Base-by-base conservation (phyloP, 495 filamentous ascomycete genomes). In the Haplographium delicatum region DNA sequence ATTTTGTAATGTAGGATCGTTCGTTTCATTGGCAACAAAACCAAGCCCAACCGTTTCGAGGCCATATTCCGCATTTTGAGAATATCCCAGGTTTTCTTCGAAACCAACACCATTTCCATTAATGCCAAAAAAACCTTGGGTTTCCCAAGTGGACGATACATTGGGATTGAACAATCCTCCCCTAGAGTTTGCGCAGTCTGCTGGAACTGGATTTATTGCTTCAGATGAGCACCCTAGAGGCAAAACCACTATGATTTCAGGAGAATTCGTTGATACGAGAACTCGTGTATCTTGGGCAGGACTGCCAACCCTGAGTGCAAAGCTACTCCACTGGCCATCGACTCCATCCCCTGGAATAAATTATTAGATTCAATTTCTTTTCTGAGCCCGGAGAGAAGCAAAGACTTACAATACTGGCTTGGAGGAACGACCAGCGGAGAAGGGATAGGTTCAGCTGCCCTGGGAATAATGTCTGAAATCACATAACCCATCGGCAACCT, bases 31-130 rank as follows among this genome's bases (percentile, higher is more conserved):
- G 15, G 46, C 24, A 7, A 52, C 62, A 54, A 50, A 65, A 18
- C 76, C 75, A 2, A 81, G 51, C 2, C 71, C 70, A 10, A 82
- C 41, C 2, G 69, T 75, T 37, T 83, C 80, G 27, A 70, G 66
- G 2, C 75, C 78, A 56, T 70, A 78, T 35, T 65, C 34, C 9
- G 66, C 72, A 50, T 60, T 66, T n/a, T 58, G 62, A 0, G 51
- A 50, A 47, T 72, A 70, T 7, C 68, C 72, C 1, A 81, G 60
- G 45, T 71, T 69, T 20, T 62, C 64, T 44, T 69, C 68, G 20
- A 69, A 63, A 15, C 62, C 65, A 20, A 75, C 62, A 5, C 66
- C 66, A 53, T 68, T 39, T 22, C 57, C 24, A 49, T 68, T 70
- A 38, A 71, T 66, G 1, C 56, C 64, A 50, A 57, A 71, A 1